Conservation (phyloP, 2,329 filamentous ascomycete species). For the Diaporthe sp. region DNA sequence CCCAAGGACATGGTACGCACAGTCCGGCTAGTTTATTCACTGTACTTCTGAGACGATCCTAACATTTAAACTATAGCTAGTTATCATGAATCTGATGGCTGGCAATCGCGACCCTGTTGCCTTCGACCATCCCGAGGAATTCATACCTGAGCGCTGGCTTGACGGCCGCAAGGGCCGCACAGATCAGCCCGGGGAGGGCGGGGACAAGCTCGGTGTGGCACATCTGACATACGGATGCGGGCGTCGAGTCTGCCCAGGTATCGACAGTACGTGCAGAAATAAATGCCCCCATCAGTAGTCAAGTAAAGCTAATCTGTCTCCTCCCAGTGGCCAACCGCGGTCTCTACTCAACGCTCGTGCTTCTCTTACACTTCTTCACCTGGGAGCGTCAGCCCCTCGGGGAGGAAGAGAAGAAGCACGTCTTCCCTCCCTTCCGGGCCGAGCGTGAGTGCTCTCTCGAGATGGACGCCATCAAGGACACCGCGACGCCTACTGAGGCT, state of each 20-base stretch:
- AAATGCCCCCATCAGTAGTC: background rate
- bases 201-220: background rate
- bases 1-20: conserved; percentile 13
- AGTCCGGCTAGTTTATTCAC: too few species aligned
- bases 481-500: background rate
- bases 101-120: background rate
- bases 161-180: background rate
- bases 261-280: background rate
- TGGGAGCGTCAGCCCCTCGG: background rate
- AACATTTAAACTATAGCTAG: background rate
- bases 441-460: background rate
- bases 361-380: conserved; percentile 1
- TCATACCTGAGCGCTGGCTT: background rate
- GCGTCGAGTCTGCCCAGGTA: background rate
- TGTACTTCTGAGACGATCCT: background rate
- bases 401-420: background rate
- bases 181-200: background rate
- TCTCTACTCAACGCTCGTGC: background rate
- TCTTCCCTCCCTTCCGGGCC: conserved; percentile 11
- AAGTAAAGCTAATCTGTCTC: background rate
- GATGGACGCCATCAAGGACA: conserved; percentile 2
- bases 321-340: background rate
- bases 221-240: background rate
- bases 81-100: conserved; percentile 8
- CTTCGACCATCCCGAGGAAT: background rate